Evolutionary conservation across 768 basidiomycete species (phyloP).

Genomic region (Sporobolomyces phaffii): DNA sequence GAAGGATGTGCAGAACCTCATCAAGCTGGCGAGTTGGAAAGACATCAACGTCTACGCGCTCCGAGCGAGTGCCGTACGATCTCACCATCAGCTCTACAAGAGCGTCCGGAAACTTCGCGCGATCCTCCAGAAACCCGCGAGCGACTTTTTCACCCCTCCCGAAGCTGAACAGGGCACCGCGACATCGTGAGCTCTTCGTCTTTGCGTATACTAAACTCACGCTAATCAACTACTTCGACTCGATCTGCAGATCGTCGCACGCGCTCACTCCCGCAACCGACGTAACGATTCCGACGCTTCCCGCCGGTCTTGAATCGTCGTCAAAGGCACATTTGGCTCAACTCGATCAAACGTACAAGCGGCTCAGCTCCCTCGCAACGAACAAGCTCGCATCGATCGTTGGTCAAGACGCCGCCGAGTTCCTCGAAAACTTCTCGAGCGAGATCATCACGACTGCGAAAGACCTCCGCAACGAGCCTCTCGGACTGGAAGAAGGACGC

Average conservation of each 20-base stretch:
- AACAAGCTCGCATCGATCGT: slow-evolving; percentile 49
- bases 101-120: slow-evolving; percentile 87
- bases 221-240: no score
- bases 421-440: slow-evolving; percentile 61
- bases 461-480: slow-evolving; percentile 46
- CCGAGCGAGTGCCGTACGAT: slow-evolving; percentile 79
- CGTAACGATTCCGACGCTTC: not conserved
- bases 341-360: slow-evolving; percentile 29
- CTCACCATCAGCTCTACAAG: slow-evolving; percentile 86
- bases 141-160: slow-evolving; percentile 29
- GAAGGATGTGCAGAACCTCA: slow-evolving; percentile 71
- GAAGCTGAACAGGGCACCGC: slow-evolving; percentile 17
- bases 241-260: not conserved
- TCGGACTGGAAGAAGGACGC: slow-evolving; percentile 54
- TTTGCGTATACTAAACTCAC: not conserved
- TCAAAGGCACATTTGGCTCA: slow-evolving; percentile 2
- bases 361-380: slow-evolving; percentile 15
- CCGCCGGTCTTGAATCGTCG: not conserved
- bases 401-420: slow-evolving; percentile 51
- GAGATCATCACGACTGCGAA: slow-evolving; percentile 52
- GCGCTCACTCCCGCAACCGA: not conserved
- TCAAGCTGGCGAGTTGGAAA: slow-evolving; percentile 97
- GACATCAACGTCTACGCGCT: slow-evolving; percentile 92
- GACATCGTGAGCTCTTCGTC: not conserved
- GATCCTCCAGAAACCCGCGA: slow-evolving; percentile 64